Conservation (phyloP, 805 yeast genomes). For the Dipodascopsis tothii region DNA sequence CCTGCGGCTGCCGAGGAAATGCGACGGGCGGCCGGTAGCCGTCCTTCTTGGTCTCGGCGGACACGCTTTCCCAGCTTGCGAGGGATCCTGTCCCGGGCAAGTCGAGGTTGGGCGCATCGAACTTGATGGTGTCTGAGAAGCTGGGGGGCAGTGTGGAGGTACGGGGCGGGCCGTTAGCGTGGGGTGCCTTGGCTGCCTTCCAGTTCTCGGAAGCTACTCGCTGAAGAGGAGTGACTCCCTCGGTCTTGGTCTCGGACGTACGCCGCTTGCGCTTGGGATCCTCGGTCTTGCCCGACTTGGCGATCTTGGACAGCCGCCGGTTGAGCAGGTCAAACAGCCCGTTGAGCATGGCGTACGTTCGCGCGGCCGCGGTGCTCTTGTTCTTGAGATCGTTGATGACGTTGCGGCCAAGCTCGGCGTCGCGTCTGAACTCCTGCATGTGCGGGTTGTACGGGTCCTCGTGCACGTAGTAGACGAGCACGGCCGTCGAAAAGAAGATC, state of each 20-base stretch:
- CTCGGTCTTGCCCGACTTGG: conserved; percentile 5
- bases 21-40: neutral
- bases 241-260: neutral
- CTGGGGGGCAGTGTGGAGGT: neutral
- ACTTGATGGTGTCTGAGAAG: neutral
- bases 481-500: conserved; percentile 80
- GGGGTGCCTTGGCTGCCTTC: neutral
- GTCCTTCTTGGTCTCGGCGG: neutral
- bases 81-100: neutral
- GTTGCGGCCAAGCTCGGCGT: conserved; percentile 74
- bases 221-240: neutral
- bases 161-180: neutral
- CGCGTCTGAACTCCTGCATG: conserved; percentile 47
- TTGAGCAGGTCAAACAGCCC: conserved; percentile 29
- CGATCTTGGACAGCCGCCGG: conserved; percentile 18
- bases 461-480: conserved; percentile 73
- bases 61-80: neutral
- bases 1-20: neutral
- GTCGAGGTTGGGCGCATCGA: neutral
- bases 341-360: conserved; percentile 61
- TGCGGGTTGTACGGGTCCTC: conserved; percentile 33
- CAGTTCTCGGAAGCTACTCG: neutral
- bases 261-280: conserved; percentile 17
- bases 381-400: conserved; percentile 65
- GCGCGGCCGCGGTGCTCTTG: conserved; percentile 65